Evolutionary conservation across 176 grass and related monocot genomes (phyloP).

Genomic region (Avena insularis): DNA sequence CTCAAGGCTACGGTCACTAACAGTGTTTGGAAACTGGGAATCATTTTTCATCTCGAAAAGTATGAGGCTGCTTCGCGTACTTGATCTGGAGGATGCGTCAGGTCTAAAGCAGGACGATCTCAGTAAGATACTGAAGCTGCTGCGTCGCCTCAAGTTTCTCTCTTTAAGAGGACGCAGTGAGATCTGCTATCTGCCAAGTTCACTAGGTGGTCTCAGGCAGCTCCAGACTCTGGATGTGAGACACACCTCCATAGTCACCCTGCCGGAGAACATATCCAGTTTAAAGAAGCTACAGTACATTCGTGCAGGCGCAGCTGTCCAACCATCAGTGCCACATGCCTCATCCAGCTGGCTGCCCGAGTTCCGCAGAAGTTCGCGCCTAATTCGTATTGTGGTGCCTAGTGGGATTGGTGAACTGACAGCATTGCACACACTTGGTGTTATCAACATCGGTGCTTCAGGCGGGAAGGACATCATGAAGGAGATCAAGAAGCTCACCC

Average conservation of each 20-base stretch:
- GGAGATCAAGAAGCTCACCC: conserved; percentile 29
- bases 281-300: conserved; percentile 16
- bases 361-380: not conserved
- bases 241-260: not conserved
- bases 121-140: not conserved
- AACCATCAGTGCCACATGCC: not conserved
- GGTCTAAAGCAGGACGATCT: not conserved
- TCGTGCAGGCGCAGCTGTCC: not conserved
- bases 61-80: conserved; percentile 44
- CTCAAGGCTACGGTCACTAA: conserved; percentile 28
- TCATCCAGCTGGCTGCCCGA: not conserved
- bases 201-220: not conserved
- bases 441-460: not conserved
- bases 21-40: conserved; percentile 23
- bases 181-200: not conserved
- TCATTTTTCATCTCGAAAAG: not conserved
- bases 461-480: not conserved
- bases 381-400: not conserved
- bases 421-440: not conserved
- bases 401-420: not conserved
- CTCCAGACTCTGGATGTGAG: conserved; percentile 33
- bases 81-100: conserved; percentile 33
- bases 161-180: not conserved
- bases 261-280: not conserved
- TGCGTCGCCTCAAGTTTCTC: conserved; percentile 42